Percentiles rank a stretch among this genome's conserved stretches.
Conservation (phyloP, 306 rosid species). For the Acacia crassicarpa region DNA sequence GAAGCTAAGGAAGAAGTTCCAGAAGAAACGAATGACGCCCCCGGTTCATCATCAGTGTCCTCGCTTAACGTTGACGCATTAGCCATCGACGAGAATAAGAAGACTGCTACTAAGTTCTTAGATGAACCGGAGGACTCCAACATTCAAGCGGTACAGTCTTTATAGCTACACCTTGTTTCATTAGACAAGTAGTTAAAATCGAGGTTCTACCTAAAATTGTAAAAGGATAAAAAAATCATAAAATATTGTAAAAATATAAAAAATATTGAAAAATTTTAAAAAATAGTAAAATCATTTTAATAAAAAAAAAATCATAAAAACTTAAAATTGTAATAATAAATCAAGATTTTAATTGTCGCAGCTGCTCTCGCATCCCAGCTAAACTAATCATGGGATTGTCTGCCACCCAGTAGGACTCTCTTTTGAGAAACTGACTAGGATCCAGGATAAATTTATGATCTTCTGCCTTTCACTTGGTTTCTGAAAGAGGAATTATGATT, state of each 20-base stretch:
- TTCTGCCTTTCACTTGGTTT: not conserved
- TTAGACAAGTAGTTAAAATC: too few species aligned
- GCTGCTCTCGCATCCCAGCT: not conserved
- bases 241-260: too few species aligned
- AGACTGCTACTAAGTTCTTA: constrained; percentile 34
- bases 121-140: constrained; percentile 81
- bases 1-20: constrained; percentile 48
- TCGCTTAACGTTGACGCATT: constrained; percentile 45
- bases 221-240: too few species aligned
- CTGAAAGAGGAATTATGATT: not conserved
- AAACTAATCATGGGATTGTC: not conserved
- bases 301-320: too few species aligned
- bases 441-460: not conserved
- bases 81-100: constrained; percentile 47
- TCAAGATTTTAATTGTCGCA: too few species aligned
- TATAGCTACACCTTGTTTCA: not conserved
- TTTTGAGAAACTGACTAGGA: not conserved
- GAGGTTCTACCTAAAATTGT: too few species aligned
- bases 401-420: not conserved
- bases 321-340: too few species aligned
- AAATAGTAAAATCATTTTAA: too few species aligned
- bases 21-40: constrained; percentile 30
- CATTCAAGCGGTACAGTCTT: constrained; percentile 61
- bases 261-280: too few species aligned
- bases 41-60: constrained; percentile 23